These are phyloP conservation scores for Taxillus chinensis DNA, from an alignment of 164 flowering plant genomes.

Conservation along the genomic window DNA sequence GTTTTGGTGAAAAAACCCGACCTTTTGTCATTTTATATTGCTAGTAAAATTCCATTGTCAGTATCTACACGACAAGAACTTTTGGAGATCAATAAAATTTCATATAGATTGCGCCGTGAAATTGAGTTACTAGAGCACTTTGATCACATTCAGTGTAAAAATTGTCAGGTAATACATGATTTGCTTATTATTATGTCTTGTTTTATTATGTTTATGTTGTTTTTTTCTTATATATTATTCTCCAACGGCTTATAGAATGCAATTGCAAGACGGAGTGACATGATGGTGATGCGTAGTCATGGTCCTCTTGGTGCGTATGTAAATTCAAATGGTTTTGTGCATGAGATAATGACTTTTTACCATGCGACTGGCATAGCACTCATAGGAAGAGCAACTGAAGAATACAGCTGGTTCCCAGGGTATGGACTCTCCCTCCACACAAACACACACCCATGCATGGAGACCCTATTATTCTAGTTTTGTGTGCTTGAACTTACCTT, in stretches of 20 bases:
- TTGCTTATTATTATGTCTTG: not conserved
- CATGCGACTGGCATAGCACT: constrained; percentile 66
- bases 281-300: constrained; percentile 83
- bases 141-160: constrained; percentile 71
- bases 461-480: too few species aligned
- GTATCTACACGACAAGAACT: constrained; percentile 79
- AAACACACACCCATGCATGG: too few species aligned
- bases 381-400: constrained; percentile 35
- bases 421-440: constrained; percentile 29
- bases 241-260: constrained; percentile 36
- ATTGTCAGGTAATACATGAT: constrained; percentile 49
- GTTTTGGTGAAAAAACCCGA: constrained; percentile 61
- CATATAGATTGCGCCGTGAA: constrained; percentile 79
- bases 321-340: constrained; percentile 66
- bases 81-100: constrained; percentile 78
- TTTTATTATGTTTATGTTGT: not conserved
- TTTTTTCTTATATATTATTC: not conserved
- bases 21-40: constrained; percentile 72
- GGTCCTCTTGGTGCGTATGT: constrained; percentile 95
- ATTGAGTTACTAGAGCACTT: constrained; percentile 73
- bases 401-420: constrained; percentile 98
- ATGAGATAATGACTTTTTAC: constrained; percentile 69
- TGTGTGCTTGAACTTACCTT: too few species aligned
- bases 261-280: constrained; percentile 77
- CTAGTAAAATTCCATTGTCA: constrained; percentile 84